These are phyloP conservation scores for Saitozyma podzolica DNA, from an alignment of 768 basidiomycete genomes.

Conservation along the genomic window DNA sequence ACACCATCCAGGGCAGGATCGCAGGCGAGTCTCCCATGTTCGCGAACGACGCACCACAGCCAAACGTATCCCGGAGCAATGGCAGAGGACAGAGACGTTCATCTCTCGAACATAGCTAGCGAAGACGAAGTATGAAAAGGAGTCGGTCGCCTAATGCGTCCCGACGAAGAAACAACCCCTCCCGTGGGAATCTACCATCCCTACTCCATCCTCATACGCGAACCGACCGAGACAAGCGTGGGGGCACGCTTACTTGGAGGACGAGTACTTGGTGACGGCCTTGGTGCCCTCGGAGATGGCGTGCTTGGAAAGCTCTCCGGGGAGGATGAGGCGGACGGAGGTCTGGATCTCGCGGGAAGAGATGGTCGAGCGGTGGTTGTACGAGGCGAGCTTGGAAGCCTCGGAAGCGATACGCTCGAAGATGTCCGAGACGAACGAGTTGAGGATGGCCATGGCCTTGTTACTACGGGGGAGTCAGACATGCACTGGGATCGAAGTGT, in stretches of 20 bases:
- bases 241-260: conserved; percentile 45
- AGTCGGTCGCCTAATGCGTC: neutral
- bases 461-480: conserved; percentile 55
- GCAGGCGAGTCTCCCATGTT: too few relatives aligned
- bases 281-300: conserved; percentile 84
- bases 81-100: conserved; percentile 12
- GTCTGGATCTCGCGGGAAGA: conserved; percentile 99
- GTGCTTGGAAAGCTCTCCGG: conserved; percentile 92
- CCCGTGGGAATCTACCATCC: neutral
- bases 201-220: neutral
- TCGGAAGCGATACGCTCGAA: conserved; percentile 58
- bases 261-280: conserved; percentile 67
- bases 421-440: conserved; percentile 92
- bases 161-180: conserved; percentile 7
- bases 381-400: conserved; percentile 76
- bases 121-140: conserved; percentile 21
- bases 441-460: conserved; percentile 96
- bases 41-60: neutral
- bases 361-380: conserved; percentile 98
- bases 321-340: conserved; percentile 91
- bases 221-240: neutral
- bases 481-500: conserved; percentile 54
- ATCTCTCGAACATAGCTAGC: conserved; percentile 20
- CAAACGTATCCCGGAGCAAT: neutral
- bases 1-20: too few relatives aligned